phyloP scores from a whole-genome alignment of 495 filamentous ascomycete species.

The Pyrenula massariospora region DNA sequence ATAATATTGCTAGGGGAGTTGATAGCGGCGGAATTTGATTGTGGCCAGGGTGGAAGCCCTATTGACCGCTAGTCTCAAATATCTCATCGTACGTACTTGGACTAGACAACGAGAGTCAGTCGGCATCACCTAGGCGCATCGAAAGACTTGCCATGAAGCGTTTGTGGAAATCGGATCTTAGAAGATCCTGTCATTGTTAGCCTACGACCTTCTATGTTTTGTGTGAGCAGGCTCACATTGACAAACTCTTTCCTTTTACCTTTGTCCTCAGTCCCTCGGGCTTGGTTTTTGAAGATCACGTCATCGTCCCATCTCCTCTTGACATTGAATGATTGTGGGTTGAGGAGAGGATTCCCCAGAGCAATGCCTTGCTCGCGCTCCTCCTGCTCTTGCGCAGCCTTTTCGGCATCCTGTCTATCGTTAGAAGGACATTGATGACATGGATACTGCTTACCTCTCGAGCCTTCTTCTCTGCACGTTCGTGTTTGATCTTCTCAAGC shows the following conservation, averaged over 20 bases:
- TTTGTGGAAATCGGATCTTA: constrained; percentile 95
- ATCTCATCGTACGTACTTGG: constrained; percentile 54
- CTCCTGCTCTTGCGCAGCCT: constrained; percentile 65
- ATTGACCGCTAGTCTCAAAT: too few relatives aligned
- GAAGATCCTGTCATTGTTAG: constrained; percentile 63
- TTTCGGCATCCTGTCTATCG: constrained; percentile 51
- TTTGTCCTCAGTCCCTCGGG: constrained; percentile 85
- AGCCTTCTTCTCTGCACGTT: constrained; percentile 75
- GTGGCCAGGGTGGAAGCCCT: too few relatives aligned
- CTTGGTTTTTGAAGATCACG: constrained; percentile 99
- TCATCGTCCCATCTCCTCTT: constrained; percentile 84
- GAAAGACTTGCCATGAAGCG: constrained; percentile 72
- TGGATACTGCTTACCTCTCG: constrained; percentile 46
- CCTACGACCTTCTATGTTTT: too few relatives aligned
- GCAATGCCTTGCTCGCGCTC: constrained; percentile 81
- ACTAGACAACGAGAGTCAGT: constrained; percentile 32
- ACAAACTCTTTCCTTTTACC: constrained; percentile 90
- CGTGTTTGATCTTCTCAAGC: constrained; percentile 86
- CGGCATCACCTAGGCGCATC: constrained; percentile 1
- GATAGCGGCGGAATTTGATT: too few relatives aligned
- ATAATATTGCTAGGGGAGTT: too few relatives aligned
- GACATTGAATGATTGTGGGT: constrained; percentile 41
- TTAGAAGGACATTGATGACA: constrained; percentile 4
- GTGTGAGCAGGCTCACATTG: constrained; percentile 65
- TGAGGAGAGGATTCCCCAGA: constrained; percentile 82